Percentiles rank a stretch among this genome's conserved stretches.
phyloP scores from a whole-genome alignment of 208 protist species.

The Naegleria lovaniensis region DNA sequence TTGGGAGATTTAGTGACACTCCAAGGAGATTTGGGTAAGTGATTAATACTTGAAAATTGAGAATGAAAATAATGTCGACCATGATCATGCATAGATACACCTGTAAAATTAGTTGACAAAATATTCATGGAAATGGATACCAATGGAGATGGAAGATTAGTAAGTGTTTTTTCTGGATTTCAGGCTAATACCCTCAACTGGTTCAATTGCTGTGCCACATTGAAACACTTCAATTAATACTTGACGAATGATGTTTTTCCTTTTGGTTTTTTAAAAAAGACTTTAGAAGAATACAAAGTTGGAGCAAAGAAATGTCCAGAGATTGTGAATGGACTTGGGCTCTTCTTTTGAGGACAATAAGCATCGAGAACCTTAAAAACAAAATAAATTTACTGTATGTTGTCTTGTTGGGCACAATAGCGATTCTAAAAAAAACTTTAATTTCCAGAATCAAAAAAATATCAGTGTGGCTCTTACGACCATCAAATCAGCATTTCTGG shows the following conservation, averaged over 20 bases:
- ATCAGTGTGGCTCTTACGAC: background rate
- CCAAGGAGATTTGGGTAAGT: slow-evolving; percentile 5
- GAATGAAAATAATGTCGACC: too few relatives aligned
- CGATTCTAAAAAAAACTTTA: background rate
- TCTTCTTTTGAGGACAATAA: background rate
- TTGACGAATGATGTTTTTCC: too few relatives aligned
- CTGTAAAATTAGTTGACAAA: slow-evolving; percentile 22
- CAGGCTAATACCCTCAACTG: too few relatives aligned
- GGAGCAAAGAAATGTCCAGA: slow-evolving; percentile 24
- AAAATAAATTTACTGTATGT: too few relatives aligned
- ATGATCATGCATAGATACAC: background rate
- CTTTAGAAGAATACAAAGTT: slow-evolving; percentile 27
- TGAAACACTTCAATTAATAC: too few relatives aligned
- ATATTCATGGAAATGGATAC: slow-evolving; percentile 30
- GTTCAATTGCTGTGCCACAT: too few relatives aligned
- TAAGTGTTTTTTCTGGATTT: too few relatives aligned
- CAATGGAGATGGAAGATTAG: slow-evolving; percentile 10
- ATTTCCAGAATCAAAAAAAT: background rate
- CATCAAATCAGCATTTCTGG: background rate
- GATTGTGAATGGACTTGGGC: background rate
- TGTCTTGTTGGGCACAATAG: too few relatives aligned
- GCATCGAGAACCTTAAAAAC: too few relatives aligned
- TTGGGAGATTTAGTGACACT: slow-evolving; percentile 17
- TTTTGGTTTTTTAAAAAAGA: too few relatives aligned
- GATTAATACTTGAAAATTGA: too few relatives aligned